Percentiles rank a stretch among this genome's conserved stretches.
Conservation (phyloP, 1,139 yeast species). For the Hemisphaericaspora subhashii region DNA sequence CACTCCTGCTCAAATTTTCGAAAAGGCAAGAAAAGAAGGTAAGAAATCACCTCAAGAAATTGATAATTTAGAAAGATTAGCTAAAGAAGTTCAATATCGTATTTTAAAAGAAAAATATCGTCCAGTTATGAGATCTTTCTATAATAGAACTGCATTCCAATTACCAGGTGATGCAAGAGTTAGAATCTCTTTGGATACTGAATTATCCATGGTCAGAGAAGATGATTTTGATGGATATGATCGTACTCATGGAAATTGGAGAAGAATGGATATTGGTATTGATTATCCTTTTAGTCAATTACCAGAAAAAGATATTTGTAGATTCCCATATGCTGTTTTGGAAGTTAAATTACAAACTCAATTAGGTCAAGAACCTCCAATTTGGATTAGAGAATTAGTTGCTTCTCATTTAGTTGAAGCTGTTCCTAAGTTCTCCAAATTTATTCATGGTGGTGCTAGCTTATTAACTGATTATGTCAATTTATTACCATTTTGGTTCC, state of each 20-base stretch:
- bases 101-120: slow-evolving; percentile 79
- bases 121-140: slow-evolving; percentile 94
- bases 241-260: slow-evolving; percentile 92
- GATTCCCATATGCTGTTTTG: slow-evolving; percentile 95
- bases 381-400: slow-evolving; percentile 92
- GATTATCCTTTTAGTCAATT: slow-evolving; percentile 92
- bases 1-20: slow-evolving; percentile 88
- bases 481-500: slow-evolving; percentile 93
- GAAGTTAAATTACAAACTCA: slow-evolving; percentile 97
- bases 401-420: slow-evolving; percentile 94
- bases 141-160: slow-evolving; percentile 97
- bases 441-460: slow-evolving; percentile 93
- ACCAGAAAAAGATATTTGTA: slow-evolving; percentile 78
- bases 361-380: slow-evolving; percentile 97
- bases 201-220: slow-evolving; percentile 92
- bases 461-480: slow-evolving; percentile 79
- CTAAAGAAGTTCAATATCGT: slow-evolving; percentile 89
- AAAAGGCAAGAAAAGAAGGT: slow-evolving; percentile 89
- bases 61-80: slow-evolving; percentile 87
- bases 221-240: slow-evolving; percentile 93
- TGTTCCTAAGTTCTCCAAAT: slow-evolving; percentile 95
- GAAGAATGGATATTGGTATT: slow-evolving; percentile 97
- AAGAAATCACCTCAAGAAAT: slow-evolving; percentile 85
- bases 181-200: slow-evolving; percentile 95
- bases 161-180: slow-evolving; percentile 99